Base-by-base conservation (phyloP, 2,329 filamentous ascomycete species). In the Colletotrichum costaricense region DNA sequence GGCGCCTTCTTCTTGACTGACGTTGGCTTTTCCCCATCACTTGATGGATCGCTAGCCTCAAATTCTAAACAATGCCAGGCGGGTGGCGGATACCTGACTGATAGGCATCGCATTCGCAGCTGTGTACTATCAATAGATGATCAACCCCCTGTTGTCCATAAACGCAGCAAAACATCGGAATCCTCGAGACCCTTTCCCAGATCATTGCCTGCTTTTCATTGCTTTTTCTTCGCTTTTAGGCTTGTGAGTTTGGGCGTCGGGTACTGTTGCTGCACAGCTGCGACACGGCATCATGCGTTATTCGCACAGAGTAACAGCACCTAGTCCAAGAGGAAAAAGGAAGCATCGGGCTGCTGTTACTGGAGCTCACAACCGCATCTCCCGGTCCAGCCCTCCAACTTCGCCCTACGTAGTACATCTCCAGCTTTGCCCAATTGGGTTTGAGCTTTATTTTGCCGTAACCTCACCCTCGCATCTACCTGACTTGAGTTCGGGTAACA, bases 1-100 rank as follows among this genome's bases (percentile, higher is more conserved):
- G 35, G 22, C 57, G 33, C 33, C 28, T 24, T 56, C 63, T 24
- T 52, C 38, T n/a, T 38, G 54, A 24, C 26, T 68, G 24, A 57
- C 35, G 16, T 26, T 52, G 35, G 35, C 24, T 38, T 52, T 26
- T 42, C 26, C 46, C 54, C 54, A 46, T 58, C 38, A 57, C 38
- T 58, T 35, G 62, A 67, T 33, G 63, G 67, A 55, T 67, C 54
- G 42, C 55, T 46, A 67, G 26, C 38, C 33, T 16, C 55, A 22
- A 52, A 26, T 59, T n/a, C 14, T 22, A 33, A n/a, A 46, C 19
- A 49, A 49, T 62, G 57, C 57, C 46, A 24, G 28, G 46, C 16
- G 16, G 26, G 28, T 38, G 22, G 28, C 42, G 42, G 42, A 22
- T 42, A 42, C 38, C 14, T 42, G 6, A 42, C 38, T 42, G 14